These are phyloP conservation scores for Globisporangium irregulare DNA, from an alignment of 352 stramenopile species.

Conservation along the genomic window DNA sequence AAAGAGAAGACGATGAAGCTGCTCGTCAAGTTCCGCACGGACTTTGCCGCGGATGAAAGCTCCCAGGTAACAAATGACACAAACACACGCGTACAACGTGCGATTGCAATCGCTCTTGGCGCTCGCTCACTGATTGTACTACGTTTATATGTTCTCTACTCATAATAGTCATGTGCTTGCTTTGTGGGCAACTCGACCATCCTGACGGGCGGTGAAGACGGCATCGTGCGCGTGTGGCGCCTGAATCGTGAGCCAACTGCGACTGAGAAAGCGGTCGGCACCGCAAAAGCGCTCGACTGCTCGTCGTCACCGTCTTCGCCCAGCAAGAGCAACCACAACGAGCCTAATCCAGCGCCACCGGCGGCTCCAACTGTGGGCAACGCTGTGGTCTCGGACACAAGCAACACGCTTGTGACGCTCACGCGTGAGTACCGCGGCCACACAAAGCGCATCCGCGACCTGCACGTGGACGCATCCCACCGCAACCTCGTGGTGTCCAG, in stretches of 20 bases:
- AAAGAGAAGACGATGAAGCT: constrained; percentile 59
- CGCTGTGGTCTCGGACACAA: constrained; percentile 37
- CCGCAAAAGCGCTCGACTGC: constrained; percentile 35
- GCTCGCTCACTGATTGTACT: background rate
- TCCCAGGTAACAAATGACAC: constrained; percentile 26
- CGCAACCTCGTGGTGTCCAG: constrained; percentile 77
- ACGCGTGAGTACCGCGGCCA: constrained; percentile 75
- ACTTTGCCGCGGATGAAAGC: constrained; percentile 72
- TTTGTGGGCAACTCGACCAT: constrained; percentile 81
- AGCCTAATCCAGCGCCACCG: constrained; percentile 15
- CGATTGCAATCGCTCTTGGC: background rate
- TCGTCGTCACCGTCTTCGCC: constrained; percentile 6
- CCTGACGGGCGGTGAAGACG: constrained; percentile 80
- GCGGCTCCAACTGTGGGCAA: constrained; percentile 58
- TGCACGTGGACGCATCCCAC: constrained; percentile 77
- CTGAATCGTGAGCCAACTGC: constrained; percentile 50
- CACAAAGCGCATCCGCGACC: constrained; percentile 76
- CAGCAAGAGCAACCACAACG: constrained; percentile 17
- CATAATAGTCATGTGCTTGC: constrained; percentile 46
- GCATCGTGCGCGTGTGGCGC: constrained; percentile 71
- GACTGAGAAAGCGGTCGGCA: constrained; percentile 39
- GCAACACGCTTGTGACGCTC: constrained; percentile 48
- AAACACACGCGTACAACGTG: background rate
- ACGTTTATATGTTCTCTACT: background rate
- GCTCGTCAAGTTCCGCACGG: constrained; percentile 77